Base-by-base conservation (phyloP, 768 basidiomycete genomes). In the Gloeostereum incarnatum region DNA sequence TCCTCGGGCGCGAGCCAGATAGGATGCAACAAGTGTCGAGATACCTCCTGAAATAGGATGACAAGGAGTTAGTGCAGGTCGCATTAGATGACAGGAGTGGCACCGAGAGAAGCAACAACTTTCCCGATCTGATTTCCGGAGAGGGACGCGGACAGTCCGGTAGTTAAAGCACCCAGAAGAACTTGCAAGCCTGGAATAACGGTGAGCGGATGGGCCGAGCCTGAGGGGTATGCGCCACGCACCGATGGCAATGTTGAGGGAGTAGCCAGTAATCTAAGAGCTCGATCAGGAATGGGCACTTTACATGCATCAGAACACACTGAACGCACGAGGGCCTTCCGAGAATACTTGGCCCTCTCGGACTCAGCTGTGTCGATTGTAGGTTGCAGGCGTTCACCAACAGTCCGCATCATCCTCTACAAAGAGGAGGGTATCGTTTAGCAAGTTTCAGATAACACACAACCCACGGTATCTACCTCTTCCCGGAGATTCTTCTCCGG, bases 21-120 rank as follows among this genome's bases (percentile, higher is more conserved):
- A 86, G 2, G 81, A 78, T 13, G 83, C 81, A 10, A 78, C 68
- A 14, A 85, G 16, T 0, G 83, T 87, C 3, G 81, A 56, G 8
- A 80, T 40, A n/a, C 75, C 82, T 22, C 84, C 79, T 75, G 13
- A 0, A 37, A 45, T 53, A 23, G 13, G 6, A 3, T 69, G 36
- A 21, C 25, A 41, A 19, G 31, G 36, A 35, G 36, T 31, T n/a
- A 34, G 35, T 16, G 35, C 6, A 36, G 35, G 22, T 33, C 31
- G 8, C 10, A 17, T 20, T 29, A 14, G 19, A 7, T 3, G 29
- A 13, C 18, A 23, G 29, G 22, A 17, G 31, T 31, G 21, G 24
- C 11, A 30, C 27, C 23, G 13, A 29, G 10, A n/a, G n/a, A n/a
- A n/a, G n/a, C n/a, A n/a, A n/a, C n/a, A n/a, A n/a, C n/a, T n/a